Evolutionary conservation across 495 filamentous ascomycete species (phyloP).

Genomic region (Hypoxylon crocopeplum): DNA sequence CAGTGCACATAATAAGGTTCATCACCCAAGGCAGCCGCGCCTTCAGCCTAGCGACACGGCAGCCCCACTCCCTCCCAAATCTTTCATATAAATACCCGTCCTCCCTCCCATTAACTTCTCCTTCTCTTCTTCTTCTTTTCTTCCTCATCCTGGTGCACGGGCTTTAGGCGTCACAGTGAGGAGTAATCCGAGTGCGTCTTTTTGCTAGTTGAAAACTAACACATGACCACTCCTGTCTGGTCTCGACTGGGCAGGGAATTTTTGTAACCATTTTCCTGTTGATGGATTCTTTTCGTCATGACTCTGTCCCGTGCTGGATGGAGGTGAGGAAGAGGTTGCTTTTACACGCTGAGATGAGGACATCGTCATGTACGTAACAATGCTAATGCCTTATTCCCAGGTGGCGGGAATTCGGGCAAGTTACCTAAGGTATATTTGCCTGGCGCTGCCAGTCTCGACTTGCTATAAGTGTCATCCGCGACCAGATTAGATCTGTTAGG

Average conservation of each 20-base stretch:
- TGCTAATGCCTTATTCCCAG: too few species aligned
- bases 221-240: constrained; percentile 41
- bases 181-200: constrained; percentile 39
- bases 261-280: constrained; percentile 32
- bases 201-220: constrained; percentile 50
- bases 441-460: too few species aligned
- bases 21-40: too few species aligned
- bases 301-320: constrained; percentile 28
- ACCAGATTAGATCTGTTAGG: too few species aligned
- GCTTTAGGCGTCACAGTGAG: constrained; percentile 40
- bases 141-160: constrained; percentile 38
- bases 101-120: background rate
- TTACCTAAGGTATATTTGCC: too few species aligned
- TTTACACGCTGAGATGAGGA: too few species aligned
- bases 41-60: too few species aligned
- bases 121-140: constrained; percentile 8
- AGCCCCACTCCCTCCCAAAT: too few species aligned
- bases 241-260: constrained; percentile 40
- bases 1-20: too few species aligned
- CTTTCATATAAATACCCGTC: constrained; percentile 13
- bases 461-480: too few species aligned
- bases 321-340: constrained; percentile 35
- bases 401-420: too few species aligned
- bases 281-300: constrained; percentile 31
- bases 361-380: too few species aligned